Evolutionary conservation across 1,284 basidiomycete genomes (phyloP).

Genomic region (Singerocomus rubriflavus): DNA sequence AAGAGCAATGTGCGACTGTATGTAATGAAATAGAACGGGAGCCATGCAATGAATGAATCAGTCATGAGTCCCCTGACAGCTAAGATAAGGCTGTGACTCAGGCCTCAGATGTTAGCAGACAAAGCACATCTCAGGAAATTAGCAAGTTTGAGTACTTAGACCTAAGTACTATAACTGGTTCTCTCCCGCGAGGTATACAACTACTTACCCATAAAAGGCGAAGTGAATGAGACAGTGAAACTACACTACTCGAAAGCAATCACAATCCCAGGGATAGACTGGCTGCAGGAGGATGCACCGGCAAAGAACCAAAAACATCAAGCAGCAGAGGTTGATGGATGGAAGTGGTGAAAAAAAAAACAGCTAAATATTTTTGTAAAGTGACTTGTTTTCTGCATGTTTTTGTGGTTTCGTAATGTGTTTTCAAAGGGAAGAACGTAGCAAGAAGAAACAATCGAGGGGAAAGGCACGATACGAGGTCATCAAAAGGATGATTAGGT

Average conservation of each 20-base stretch:
- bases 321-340: slow-evolving; percentile 14
- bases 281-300: slow-evolving; percentile 11
- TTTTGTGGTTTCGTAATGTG: slow-evolving; percentile 44
- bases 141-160: slow-evolving; percentile 18
- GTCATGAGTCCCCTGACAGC: neutral
- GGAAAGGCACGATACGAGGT: slow-evolving; percentile 27
- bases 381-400: slow-evolving; percentile 46
- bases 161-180: slow-evolving; percentile 18
- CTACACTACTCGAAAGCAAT: slow-evolving; percentile 20
- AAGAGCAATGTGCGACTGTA: neutral
- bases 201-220: slow-evolving; percentile 42
- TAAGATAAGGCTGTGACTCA: neutral
- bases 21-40: slow-evolving; percentile 9
- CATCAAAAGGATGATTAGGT: slow-evolving; percentile 36
- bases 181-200: slow-evolving; percentile 31
- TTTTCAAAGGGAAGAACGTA: slow-evolving; percentile 33
- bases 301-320: slow-evolving; percentile 32
- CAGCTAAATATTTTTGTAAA: slow-evolving; percentile 43
- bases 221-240: slow-evolving; percentile 27
- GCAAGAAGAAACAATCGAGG: slow-evolving; percentile 36
- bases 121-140: slow-evolving; percentile 9
- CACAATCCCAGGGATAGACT: slow-evolving; percentile 8
- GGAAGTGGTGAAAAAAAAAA: slow-evolving; percentile 23
- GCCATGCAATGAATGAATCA: neutral
- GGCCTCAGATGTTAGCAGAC: neutral